phyloP scores from a whole-genome alignment of 1,284 basidiomycete species.

The Irpex sp. region DNA sequence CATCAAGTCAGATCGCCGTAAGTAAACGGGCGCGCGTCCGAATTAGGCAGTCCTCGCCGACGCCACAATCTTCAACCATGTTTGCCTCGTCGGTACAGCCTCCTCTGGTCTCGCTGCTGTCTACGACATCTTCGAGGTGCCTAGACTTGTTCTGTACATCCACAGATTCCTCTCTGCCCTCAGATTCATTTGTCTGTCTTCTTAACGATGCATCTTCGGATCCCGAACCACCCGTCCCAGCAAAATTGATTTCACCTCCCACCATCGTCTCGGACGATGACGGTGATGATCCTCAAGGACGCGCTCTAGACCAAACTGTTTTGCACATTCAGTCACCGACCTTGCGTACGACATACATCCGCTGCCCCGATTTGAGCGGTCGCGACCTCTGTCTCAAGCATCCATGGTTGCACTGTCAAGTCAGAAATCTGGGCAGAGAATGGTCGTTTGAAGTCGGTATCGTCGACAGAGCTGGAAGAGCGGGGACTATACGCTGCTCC shows the following conservation, averaged over 20 bases:
- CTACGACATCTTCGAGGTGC: constrained; percentile 64
- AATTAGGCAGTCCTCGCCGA: neutral
- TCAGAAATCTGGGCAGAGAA: constrained; percentile 59
- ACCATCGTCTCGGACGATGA: constrained; percentile 20
- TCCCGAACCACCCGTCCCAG: constrained; percentile 43
- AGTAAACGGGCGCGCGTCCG: neutral
- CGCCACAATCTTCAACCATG: constrained; percentile 15
- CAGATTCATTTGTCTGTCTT: constrained; percentile 63
- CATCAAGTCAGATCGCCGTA: neutral
- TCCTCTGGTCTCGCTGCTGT: constrained; percentile 68
- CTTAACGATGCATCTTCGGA: constrained; percentile 54
- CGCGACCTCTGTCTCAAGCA: constrained; percentile 58
- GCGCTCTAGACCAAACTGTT: constrained; percentile 58
- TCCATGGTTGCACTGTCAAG: constrained; percentile 72
- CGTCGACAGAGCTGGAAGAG: constrained; percentile 53
- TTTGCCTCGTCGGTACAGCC: constrained; percentile 43
- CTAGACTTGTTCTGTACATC: constrained; percentile 52
- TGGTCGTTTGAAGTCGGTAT: constrained; percentile 78
- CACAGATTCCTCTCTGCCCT: constrained; percentile 46
- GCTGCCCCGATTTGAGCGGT: constrained; percentile 39
- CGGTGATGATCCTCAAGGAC: constrained; percentile 28
- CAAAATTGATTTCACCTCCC: constrained; percentile 37
- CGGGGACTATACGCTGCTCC: constrained; percentile 64
- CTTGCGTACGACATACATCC: constrained; percentile 63
- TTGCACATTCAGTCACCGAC: constrained; percentile 83